Evolutionary conservation across 768 basidiomycete species (phyloP), one percentile per base, ranked within the genome.

Genomic region (Boletus eberwhitei): DNA sequence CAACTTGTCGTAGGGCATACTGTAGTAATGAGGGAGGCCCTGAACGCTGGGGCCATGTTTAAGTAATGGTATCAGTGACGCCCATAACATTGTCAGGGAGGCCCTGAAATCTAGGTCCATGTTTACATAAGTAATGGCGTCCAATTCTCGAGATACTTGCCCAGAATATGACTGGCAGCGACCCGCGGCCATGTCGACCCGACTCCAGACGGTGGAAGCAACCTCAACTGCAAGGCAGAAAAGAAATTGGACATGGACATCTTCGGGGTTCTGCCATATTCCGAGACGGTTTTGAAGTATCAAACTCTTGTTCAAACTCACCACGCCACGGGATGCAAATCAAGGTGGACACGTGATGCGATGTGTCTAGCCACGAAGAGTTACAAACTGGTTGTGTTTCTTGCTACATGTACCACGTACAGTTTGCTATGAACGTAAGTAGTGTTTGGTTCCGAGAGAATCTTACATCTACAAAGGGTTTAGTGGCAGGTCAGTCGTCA

Each of bases 391-490:
- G 16, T 35, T 16, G 2, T 14, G 34, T 36, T 17, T 17, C 35
- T 17, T 4, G 31, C 11, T 32, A 32, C 31, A 7, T 29, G 26
- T 38, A 34, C 17, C 13, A 26, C 14, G 17, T 37, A 29, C 21
- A 13, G 16, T 31, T 52, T 34, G n/a, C 19, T 21, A 36, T 26
- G 17, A 16, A 29, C 35, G 22, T 11, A 21, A 11, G 14, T 26
- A 31, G 16, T 9, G 13, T 8, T 17, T 32, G 41, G 34, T 47
- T 34, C 29, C 9, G 17, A 34, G 2, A 19, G 22, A 24, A 26
- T 7, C 16, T 52, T 45, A 62, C 60, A 62, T 50, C 62, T 61
- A 42, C 19, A 13, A 34, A 12, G 5, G 11, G 21, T 19, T 60
- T 42, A 52, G 42, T 24, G 13, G 5, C 5, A 2, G 14, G 29